Percentiles rank a stretch among this genome's conserved stretches.
phyloP scores from a whole-genome alignment of 2,329 filamentous ascomycete species.

The Botrytis cinerea region DNA sequence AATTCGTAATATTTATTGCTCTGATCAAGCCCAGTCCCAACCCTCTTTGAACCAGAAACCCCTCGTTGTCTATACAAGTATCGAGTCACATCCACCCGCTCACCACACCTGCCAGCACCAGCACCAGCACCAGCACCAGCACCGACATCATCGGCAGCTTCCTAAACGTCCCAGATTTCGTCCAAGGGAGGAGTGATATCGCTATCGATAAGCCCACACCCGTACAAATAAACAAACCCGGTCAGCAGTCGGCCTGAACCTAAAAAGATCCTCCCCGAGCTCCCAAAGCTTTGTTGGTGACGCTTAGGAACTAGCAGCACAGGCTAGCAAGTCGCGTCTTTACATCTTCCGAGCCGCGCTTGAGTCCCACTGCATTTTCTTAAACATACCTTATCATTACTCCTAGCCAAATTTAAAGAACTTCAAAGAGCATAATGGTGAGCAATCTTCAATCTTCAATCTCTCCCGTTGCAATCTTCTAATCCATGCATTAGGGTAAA shows the following conservation, averaged over 20 bases:
- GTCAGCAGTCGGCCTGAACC: not conserved
- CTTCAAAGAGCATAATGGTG: constrained; percentile 12
- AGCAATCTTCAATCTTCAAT: not conserved
- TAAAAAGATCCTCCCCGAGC: not conserved
- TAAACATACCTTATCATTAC: constrained; percentile 19
- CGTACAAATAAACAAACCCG: not conserved
- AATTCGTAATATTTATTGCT: not conserved
- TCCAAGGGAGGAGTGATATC: not conserved
- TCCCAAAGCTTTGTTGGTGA: not conserved
- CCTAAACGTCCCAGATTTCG: not conserved
- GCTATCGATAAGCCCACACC: constrained; percentile 6
- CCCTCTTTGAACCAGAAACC: not conserved
- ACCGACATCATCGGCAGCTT: not conserved
- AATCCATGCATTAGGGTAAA: constrained; percentile 67
- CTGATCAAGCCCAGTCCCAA: not conserved
- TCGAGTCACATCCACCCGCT: not conserved
- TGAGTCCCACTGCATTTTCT: constrained; percentile 19
- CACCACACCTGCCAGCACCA: not conserved
- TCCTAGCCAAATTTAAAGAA: not conserved
- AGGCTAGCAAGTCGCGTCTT: constrained; percentile 10
- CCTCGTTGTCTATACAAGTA: not conserved
- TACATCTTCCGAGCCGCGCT: constrained; percentile 15
- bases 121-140: not conserved
- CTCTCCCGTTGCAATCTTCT: not conserved
- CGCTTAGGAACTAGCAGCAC: constrained; percentile 2